phyloP scores from a whole-genome alignment of 441 rosid genomes.

The Rhodomyrtus psidioides region DNA sequence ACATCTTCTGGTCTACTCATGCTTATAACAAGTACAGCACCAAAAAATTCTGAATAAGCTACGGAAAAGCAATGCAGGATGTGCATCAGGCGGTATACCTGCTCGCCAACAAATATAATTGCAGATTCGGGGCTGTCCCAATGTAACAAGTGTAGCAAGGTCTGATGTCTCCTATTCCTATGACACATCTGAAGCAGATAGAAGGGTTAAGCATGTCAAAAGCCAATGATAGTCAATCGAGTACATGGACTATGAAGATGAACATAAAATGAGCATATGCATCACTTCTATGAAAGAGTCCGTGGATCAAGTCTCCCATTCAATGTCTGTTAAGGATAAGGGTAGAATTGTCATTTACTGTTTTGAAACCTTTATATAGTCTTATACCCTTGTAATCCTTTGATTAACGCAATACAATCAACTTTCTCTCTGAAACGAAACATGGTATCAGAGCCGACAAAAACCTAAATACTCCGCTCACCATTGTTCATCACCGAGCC shows the following conservation, averaged over 20 bases:
- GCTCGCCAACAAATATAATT: constrained; percentile 76
- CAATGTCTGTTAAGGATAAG: too few species aligned
- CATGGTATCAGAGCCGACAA: too few species aligned
- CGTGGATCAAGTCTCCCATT: not conserved
- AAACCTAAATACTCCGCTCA: too few species aligned
- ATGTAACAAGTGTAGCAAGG: constrained; percentile 47
- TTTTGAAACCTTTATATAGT: too few species aligned
- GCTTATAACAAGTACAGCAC: not conserved
- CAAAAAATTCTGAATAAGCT: not conserved
- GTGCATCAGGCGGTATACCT: constrained; percentile 30
- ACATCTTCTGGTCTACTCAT: not conserved
- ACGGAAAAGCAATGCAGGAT: not conserved
- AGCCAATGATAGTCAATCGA: not conserved
- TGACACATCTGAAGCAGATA: constrained; percentile 37
- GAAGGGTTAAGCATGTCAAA: not conserved
- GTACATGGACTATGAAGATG: not conserved
- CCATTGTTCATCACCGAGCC: too few species aligned
- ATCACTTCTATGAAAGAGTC: not conserved
- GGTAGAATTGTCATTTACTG: too few species aligned
- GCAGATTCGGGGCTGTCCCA: constrained; percentile 58
- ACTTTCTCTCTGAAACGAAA: too few species aligned
- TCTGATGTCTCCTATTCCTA: constrained; percentile 39
- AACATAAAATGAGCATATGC: not conserved
- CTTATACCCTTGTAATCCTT: too few species aligned
- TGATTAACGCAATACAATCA: too few species aligned